A percentile compares a stretch with the other conserved stretches of the same genome.
phyloP scores from a whole-genome alignment of 305 asterid genomes.

The Andrographis paniculata region DNA sequence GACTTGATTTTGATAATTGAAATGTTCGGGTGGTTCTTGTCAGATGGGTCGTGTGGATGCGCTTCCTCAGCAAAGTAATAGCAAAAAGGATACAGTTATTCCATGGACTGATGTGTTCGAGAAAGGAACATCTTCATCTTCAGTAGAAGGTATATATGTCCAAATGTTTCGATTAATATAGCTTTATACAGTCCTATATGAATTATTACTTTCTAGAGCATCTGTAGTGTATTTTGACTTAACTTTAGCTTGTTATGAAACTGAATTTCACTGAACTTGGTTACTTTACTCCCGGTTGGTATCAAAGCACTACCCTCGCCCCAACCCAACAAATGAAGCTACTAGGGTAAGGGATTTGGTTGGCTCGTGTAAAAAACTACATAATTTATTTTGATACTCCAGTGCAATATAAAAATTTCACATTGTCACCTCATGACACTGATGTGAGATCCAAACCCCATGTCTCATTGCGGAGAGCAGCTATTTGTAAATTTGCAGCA shows the following conservation, averaged over 20 bases:
- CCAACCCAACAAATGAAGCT: too few species aligned
- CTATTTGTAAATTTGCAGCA: too few species aligned
- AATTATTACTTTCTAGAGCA: constrained; percentile 3
- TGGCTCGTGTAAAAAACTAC: neutral
- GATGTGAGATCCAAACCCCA: neutral
- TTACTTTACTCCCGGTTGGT: neutral
- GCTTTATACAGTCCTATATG: constrained; percentile 9
- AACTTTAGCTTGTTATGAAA: neutral
- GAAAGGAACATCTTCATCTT: constrained; percentile 31
- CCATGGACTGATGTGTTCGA: constrained; percentile 82
- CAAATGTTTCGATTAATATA: constrained; percentile 14
- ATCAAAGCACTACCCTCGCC: too few species aligned
- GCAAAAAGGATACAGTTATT: constrained; percentile 56
- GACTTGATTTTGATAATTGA: constrained; percentile 3
- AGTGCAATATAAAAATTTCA: neutral
- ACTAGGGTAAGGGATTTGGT: neutral
- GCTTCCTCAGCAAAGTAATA: constrained; percentile 53
- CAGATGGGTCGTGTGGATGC: constrained; percentile 89
- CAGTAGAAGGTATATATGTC: constrained; percentile 31
- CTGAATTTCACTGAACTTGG: constrained; percentile 2
- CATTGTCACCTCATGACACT: neutral
- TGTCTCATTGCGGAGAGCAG: too few species aligned
- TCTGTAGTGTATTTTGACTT: neutral
- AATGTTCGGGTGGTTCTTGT: constrained; percentile 1
- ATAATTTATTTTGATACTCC: neutral